Percentiles rank a stretch among this genome's conserved stretches.
Evolutionary conservation across 139 green algal species (phyloP).

Genomic region (Haematococcus sp.): DNA sequence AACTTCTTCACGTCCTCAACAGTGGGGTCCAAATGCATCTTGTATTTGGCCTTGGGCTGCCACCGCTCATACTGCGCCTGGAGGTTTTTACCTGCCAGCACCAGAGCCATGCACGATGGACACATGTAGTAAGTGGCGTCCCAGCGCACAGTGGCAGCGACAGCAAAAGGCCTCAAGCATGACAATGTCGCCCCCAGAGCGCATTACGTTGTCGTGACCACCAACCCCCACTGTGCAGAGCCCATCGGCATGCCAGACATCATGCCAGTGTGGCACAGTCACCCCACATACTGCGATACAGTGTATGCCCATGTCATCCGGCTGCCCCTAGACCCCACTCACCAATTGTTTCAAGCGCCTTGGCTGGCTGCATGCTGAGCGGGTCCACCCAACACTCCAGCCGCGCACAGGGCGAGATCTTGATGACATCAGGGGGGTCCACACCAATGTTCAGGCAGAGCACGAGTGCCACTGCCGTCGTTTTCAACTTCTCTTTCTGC

Average conservation of each 20-base stretch:
- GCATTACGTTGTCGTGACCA: too few species aligned
- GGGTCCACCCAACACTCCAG: slow-evolving; percentile 96
- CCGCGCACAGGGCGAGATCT: slow-evolving; percentile 93
- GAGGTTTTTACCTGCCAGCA: slow-evolving; percentile 87
- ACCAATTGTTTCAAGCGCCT: slow-evolving; percentile 95
- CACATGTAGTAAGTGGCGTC: too few species aligned
- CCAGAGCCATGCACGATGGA: background rate
- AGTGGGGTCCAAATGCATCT: slow-evolving; percentile 94
- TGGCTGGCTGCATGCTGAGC: slow-evolving; percentile 87
- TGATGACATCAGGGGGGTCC: slow-evolving; percentile 96
- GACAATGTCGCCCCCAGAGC: too few species aligned
- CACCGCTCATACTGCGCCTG: slow-evolving; percentile 99
- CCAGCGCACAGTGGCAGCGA: too few species aligned
- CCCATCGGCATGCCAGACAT: too few species aligned
- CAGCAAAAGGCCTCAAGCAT: too few species aligned
- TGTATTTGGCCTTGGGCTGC: slow-evolving; percentile 97
- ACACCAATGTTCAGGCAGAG: slow-evolving; percentile 99
- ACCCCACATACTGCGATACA: too few species aligned
- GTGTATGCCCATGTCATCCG: too few species aligned
- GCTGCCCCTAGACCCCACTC: background rate
- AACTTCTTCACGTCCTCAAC: slow-evolving; percentile 98
- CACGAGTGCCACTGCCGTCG: slow-evolving; percentile 89
- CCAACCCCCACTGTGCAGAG: too few species aligned
- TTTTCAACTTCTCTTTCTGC: slow-evolving; percentile 92
- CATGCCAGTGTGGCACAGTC: too few species aligned